These are phyloP conservation scores for Peltaster fructicola DNA, from an alignment of 2,329 filamentous ascomycete species.

Conservation along the genomic window DNA sequence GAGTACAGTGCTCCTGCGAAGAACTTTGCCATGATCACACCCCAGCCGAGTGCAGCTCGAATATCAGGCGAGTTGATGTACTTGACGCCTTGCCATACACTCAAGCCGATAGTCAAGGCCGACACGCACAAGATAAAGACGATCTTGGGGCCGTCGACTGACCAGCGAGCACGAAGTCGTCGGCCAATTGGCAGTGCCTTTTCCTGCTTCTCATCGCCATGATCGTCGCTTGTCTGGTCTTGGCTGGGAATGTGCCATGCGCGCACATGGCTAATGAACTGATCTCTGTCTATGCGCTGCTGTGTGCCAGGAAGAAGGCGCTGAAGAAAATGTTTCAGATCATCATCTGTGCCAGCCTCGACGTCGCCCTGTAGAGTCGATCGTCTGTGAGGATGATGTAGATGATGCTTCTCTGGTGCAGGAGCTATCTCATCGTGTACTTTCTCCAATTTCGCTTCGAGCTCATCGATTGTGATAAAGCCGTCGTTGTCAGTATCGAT, in stretches of 20 bases:
- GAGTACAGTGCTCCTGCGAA: constrained; percentile 38
- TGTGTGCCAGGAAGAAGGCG: constrained; percentile 26
- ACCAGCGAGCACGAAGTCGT: constrained; percentile 35
- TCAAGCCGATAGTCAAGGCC: constrained; percentile 32
- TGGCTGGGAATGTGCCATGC: constrained; percentile 41
- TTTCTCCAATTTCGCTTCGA: constrained; percentile 36
- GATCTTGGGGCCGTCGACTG: constrained; percentile 36
- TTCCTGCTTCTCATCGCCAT: constrained; percentile 29
- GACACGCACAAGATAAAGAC: constrained; percentile 33
- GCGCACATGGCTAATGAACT: constrained; percentile 38
- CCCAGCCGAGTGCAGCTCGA: constrained; percentile 37
- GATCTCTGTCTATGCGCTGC: constrained; percentile 27
- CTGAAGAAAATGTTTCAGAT: constrained; percentile 35
- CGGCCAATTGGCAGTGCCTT: constrained; percentile 26
- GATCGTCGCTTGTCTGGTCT: constrained; percentile 35
- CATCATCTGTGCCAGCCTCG: constrained; percentile 11
- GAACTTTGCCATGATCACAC: constrained; percentile 37
- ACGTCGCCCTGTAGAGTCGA: constrained; percentile 18
- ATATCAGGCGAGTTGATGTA: constrained; percentile 30
- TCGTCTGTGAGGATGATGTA: constrained; percentile 19
- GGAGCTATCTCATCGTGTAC: constrained; percentile 35
- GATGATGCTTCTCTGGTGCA: constrained; percentile 28
- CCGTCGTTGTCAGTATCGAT: constrained; percentile 36
- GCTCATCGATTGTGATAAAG: constrained; percentile 33
- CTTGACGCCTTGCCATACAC: constrained; percentile 37